A percentile compares a stretch with the other conserved stretches of the same genome.
Evolutionary conservation across 768 basidiomycete species (phyloP).

Genomic region (Rhizopogon vulgaris): DNA sequence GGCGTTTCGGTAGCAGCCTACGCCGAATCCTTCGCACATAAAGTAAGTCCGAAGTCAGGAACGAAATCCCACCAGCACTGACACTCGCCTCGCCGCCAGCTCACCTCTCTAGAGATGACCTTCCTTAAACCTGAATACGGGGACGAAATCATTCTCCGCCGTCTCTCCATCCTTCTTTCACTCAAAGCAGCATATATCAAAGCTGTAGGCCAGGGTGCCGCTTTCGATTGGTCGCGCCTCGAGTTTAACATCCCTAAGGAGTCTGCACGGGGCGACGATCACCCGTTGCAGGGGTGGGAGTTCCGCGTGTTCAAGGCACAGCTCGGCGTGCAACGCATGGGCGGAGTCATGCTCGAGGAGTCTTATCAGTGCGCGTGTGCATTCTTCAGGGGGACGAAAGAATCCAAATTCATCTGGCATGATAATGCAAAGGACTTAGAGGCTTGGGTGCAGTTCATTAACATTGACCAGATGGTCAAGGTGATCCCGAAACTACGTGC

Average conservation of each 20-base stretch:
- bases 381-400: conserved; percentile 63
- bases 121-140: conserved; percentile 45
- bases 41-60: conserved; percentile 37
- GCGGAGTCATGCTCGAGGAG: conserved; percentile 50
- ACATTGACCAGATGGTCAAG: conserved; percentile 75
- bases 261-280: conserved; percentile 60
- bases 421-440: conserved; percentile 61
- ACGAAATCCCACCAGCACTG: neutral
- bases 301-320: conserved; percentile 75
- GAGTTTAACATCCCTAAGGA: conserved; percentile 71
- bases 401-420: conserved; percentile 69
- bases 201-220: conserved; percentile 75
- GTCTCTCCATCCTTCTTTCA: conserved; percentile 71
- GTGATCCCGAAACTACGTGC: conserved; percentile 72
- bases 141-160: conserved; percentile 63
- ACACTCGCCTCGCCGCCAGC: conserved; percentile 19
- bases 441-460: conserved; percentile 81
- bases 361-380: conserved; percentile 73
- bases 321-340: conserved; percentile 59
- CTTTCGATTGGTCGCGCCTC: conserved; percentile 77
- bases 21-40: conserved; percentile 68
- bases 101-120: conserved; percentile 45
- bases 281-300: conserved; percentile 75
- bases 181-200: conserved; percentile 80
- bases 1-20: conserved; percentile 57